phyloP scores from a whole-genome alignment of 2,329 filamentous ascomycete species.

The Ascosphaera apis region DNA sequence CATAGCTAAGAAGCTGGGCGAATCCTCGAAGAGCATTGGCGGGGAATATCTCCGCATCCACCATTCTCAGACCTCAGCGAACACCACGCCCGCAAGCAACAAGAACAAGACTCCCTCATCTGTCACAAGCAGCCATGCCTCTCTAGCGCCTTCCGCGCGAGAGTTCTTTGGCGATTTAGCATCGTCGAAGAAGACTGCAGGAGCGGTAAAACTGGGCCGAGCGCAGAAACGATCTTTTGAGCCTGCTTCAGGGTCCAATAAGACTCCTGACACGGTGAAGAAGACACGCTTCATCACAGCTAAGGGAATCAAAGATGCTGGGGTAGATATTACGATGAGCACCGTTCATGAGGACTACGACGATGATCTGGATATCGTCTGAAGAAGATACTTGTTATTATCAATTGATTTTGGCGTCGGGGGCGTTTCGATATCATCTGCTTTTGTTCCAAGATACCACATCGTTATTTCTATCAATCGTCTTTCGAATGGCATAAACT shows the following conservation, averaged over 20 bases:
- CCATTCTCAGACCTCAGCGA: slow-evolving; percentile 6
- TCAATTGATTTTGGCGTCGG: too few relatives aligned
- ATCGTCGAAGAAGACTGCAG: slow-evolving; percentile 13
- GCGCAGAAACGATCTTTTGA: slow-evolving; percentile 17
- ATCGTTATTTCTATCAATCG: not conserved
- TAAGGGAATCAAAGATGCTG: slow-evolving; percentile 55
- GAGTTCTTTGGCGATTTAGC: slow-evolving; percentile 8
- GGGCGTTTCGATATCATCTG: not conserved
- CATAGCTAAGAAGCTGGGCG: slow-evolving; percentile 19
- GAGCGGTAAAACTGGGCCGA: slow-evolving; percentile 18
- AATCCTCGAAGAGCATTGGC: slow-evolving; percentile 13
- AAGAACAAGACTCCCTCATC: not conserved
- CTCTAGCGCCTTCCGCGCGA: not conserved
- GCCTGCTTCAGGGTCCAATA: slow-evolving; percentile 11
- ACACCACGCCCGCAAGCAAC: slow-evolving; percentile 1
- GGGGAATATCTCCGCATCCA: slow-evolving; percentile 22
- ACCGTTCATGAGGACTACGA: slow-evolving; percentile 28
- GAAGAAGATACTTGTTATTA: too few relatives aligned
- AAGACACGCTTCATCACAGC: slow-evolving; percentile 63
- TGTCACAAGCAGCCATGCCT: not conserved
- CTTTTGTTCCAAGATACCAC: not conserved
- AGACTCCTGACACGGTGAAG: slow-evolving; percentile 19
- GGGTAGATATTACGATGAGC: slow-evolving; percentile 38
- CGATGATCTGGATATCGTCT: slow-evolving; percentile 27
- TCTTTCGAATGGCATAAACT: not conserved